Evolutionary conservation across 768 basidiomycete species (phyloP).

Genomic region (Saitozyma podzolica): DNA sequence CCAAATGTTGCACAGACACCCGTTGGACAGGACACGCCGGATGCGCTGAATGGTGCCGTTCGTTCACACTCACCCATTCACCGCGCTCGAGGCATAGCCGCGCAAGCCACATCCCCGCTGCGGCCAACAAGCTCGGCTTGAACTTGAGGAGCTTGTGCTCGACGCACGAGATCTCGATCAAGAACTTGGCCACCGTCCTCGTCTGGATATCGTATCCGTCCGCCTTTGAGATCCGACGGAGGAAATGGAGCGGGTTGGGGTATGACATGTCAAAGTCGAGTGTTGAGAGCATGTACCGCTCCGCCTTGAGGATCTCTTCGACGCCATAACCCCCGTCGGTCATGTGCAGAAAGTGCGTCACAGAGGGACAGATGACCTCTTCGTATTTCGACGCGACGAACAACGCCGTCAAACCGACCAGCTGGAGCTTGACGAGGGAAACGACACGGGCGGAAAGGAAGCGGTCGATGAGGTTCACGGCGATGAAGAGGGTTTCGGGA

Average conservation of each 20-base stretch:
- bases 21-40: background rate
- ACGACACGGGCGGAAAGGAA: constrained; percentile 70
- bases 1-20: background rate
- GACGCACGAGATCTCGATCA: constrained; percentile 79
- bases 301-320: constrained; percentile 82
- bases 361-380: constrained; percentile 84
- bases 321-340: constrained; percentile 74
- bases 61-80: constrained; percentile 70
- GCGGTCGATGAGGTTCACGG: constrained; percentile 75
- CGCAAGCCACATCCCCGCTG: constrained; percentile 83
- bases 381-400: constrained; percentile 90
- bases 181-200: constrained; percentile 84
- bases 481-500: constrained; percentile 88
- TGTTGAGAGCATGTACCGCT: constrained; percentile 81
- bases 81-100: constrained; percentile 73
- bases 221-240: constrained; percentile 86
- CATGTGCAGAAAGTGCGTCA: constrained; percentile 74
- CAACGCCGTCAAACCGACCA: constrained; percentile 83
- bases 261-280: constrained; percentile 82
- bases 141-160: constrained; percentile 75
- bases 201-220: constrained; percentile 85
- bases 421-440: constrained; percentile 79
- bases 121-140: constrained; percentile 76
- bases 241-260: constrained; percentile 85
- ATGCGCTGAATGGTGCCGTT: background rate